phyloP scores from a whole-genome alignment of 139 green algal genomes.

The Limnomonas spitsbergensis region DNA sequence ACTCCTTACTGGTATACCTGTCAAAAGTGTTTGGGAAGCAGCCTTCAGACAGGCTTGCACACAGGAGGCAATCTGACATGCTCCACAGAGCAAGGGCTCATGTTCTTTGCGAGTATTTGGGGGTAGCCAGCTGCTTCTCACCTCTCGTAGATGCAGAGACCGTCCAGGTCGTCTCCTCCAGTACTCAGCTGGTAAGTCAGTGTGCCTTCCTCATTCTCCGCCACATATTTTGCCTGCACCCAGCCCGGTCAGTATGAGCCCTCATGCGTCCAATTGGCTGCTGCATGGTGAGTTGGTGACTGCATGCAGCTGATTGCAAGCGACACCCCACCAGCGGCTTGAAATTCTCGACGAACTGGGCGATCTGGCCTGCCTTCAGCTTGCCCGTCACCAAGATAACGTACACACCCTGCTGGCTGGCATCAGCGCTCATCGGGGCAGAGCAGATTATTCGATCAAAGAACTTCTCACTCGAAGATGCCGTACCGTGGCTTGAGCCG shows the following conservation, averaged over 20 bases:
- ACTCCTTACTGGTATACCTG: constrained; percentile 19
- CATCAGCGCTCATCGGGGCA: too few species aligned
- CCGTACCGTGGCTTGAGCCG: too few species aligned
- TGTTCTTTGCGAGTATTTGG: background rate
- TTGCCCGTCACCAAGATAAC: constrained; percentile 15
- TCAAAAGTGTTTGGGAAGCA: background rate
- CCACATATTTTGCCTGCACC: constrained; percentile 6
- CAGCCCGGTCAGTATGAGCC: background rate
- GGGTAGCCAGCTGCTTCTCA: background rate
- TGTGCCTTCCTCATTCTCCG: constrained; percentile 13
- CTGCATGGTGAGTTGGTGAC: background rate
- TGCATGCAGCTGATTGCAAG: background rate
- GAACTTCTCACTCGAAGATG: too few species aligned
- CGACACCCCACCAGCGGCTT: constrained; percentile 15
- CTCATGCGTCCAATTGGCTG: background rate
- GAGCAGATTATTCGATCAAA: too few species aligned
- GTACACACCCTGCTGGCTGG: too few species aligned
- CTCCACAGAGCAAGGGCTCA: background rate
- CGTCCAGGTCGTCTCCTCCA: background rate
- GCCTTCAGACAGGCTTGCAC: background rate
- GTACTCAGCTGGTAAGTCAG: constrained; percentile 15
- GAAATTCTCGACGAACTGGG: constrained; percentile 11
- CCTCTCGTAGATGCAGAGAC: constrained; percentile 16
- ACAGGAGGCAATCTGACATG: background rate
- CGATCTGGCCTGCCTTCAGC: constrained; percentile 8